These are phyloP conservation scores for Cardamine chenopodiifolia DNA, from an alignment of 345 rosid species.

Conservation along the genomic window DNA sequence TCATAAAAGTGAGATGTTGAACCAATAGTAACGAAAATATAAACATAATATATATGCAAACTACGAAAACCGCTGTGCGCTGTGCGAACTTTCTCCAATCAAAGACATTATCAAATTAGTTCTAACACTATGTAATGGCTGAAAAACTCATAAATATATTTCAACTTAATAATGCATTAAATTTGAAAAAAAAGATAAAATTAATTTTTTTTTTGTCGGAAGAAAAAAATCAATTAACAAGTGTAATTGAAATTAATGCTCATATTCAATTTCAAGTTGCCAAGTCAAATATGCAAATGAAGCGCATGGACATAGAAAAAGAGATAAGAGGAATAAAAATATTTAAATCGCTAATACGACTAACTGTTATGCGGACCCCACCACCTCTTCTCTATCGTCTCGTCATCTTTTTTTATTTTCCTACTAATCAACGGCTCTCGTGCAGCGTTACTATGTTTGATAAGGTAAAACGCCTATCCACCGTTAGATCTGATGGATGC, in stretches of 20 bases:
- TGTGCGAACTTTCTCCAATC: too few relatives aligned
- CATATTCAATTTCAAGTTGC: slow-evolving; percentile 1
- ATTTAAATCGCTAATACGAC: not conserved
- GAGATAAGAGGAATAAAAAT: slow-evolving; percentile 12
- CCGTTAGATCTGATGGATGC: slow-evolving; percentile 24
- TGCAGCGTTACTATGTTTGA: slow-evolving; percentile 7
- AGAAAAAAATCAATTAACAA: not conserved
- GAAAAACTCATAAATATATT: too few relatives aligned
- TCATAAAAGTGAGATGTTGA: too few relatives aligned
- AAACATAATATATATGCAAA: too few relatives aligned
- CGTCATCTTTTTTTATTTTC: not conserved
- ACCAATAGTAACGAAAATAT: too few relatives aligned
- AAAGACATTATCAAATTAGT: too few relatives aligned
- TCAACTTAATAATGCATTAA: not conserved
- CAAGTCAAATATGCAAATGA: slow-evolving; percentile 34
- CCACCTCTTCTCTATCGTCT: not conserved
- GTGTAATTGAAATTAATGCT: not conserved
- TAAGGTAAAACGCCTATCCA: not conserved
- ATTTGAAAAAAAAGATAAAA: not conserved
- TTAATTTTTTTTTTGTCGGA: too few relatives aligned
- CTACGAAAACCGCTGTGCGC: too few relatives aligned
- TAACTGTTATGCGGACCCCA: not conserved
- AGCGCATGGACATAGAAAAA: not conserved
- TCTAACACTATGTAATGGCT: too few relatives aligned
- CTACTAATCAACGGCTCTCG: slow-evolving; percentile 30